A percentile compares a stretch with the other conserved stretches of the same genome.
Conservation (phyloP, 495 filamentous ascomycete genomes). For the Aspergillus olivimuriae region DNA sequence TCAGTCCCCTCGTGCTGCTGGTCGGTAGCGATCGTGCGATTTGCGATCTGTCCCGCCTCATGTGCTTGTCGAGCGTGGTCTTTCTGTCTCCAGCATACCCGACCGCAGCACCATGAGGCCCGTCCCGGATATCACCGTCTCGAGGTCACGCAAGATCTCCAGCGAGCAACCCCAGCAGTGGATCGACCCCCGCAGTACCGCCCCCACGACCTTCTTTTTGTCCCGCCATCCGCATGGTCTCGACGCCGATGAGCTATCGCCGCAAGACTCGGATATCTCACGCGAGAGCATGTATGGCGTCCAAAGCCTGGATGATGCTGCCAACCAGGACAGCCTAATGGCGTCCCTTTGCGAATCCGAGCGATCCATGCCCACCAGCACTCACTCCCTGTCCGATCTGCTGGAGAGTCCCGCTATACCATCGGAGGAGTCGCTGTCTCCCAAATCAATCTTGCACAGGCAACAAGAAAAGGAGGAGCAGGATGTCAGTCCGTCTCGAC, state of each 20-base stretch:
- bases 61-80: too few species aligned
- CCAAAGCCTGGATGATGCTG: constrained; percentile 54
- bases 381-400: neutral
- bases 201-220: constrained; percentile 45
- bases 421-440: neutral
- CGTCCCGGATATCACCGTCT: constrained; percentile 26
- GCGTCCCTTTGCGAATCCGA: constrained; percentile 9
- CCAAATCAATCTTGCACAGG: too few species aligned
- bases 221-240: constrained; percentile 25
- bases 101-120: constrained; percentile 41
- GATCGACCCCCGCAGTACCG: constrained; percentile 32
- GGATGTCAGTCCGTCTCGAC: too few species aligned
- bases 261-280: constrained; percentile 14
- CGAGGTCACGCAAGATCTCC: constrained; percentile 29
- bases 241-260: constrained; percentile 21
- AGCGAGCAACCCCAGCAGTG: constrained; percentile 28
- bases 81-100: too few species aligned
- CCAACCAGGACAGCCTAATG: constrained; percentile 23
- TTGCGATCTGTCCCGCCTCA: too few species aligned
- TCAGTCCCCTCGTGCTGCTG: too few species aligned
- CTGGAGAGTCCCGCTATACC: neutral
- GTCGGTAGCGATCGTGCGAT: too few species aligned
- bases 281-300: constrained; percentile 54
- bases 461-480: too few species aligned
- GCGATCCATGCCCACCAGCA: constrained; percentile 1